Evolutionary conservation across 73 alveolate species (phyloP), one percentile per base, ranked within the genome.

Genomic region (Tetrahymena elliotti): DNA sequence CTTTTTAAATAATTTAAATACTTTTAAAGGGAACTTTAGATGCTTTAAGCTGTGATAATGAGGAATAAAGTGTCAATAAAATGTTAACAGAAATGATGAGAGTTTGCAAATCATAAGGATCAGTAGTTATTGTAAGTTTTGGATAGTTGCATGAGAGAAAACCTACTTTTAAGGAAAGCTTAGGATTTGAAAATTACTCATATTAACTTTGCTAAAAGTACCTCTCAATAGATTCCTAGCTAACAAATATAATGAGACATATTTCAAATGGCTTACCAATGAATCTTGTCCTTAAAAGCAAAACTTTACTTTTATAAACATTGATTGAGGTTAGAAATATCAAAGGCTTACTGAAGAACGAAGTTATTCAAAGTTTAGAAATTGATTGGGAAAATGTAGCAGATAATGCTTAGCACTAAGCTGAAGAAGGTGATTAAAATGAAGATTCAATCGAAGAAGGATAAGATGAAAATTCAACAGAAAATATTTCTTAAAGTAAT

Each of bases 21-120:
- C 15, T 10, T 24, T 68, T 47, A 47, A 10, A 68, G 88, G 96
- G 96, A 0, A 94, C 96, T 2, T 38, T 94, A 22, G 96, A 94
- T 94, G 96, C 96, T 1, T 41, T 94, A 22, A 39, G 95, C 12
- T 94, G 96, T 94, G 96, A 94, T n/a, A 34, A 53, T 27, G 82
- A 93, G 33, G 40, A 34, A 8, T 3, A 54, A 68, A 68, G 37
- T 41, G 41, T 82, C 27, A 93, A 24, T 53, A 93, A 93, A 94
- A 53, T 94, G 84, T 15, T 94, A 20, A 52, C 41, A n/a, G 96
- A 94, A 52, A 94, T 94, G 95, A 88, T 33, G 35, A 35, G 96
- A 47, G 96, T 94, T 7, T 93, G 94, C 13, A 84, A 88, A 36
- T 11, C 34, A n/a, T 6, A n/a, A 68, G 88, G 88, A 68, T 68